Evolutionary conservation across 345 rosid genomes (phyloP).

Genomic region (Stellera chamaejasme): DNA sequence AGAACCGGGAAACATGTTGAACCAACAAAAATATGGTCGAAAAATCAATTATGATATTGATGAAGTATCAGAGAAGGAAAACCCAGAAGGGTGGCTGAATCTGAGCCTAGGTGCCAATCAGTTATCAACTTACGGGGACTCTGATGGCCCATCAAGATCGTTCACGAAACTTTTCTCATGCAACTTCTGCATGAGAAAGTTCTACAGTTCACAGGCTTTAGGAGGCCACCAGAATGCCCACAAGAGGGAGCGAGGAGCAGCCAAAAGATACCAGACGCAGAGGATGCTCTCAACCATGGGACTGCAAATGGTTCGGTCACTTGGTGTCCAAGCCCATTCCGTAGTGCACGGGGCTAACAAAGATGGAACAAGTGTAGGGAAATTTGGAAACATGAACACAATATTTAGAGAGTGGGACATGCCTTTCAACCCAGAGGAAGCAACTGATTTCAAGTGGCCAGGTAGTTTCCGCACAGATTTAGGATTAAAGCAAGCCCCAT

Average conservation of each 20-base stretch:
- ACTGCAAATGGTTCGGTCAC: slow-evolving; percentile 40
- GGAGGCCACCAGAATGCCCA: slow-evolving; percentile 89
- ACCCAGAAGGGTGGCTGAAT: slow-evolving; percentile 52
- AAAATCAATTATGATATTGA: slow-evolving; percentile 11
- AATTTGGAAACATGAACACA: slow-evolving; percentile 30
- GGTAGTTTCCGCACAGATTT: slow-evolving; percentile 64
- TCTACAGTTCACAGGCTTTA: slow-evolving; percentile 66
- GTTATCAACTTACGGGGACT: slow-evolving; percentile 29
- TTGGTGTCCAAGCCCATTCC: slow-evolving; percentile 48
- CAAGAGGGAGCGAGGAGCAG: slow-evolving; percentile 68
- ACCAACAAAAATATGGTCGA: slow-evolving; percentile 12
- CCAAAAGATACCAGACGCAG: slow-evolving; percentile 53
- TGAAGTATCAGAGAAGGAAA: slow-evolving; percentile 18
- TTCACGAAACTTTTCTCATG: slow-evolving; percentile 51
- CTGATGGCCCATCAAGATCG: slow-evolving; percentile 26
- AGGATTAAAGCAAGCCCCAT: slow-evolving; percentile 22
- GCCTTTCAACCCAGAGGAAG: slow-evolving; percentile 31
- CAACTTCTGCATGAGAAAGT: slow-evolving; percentile 69
- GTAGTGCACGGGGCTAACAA: slow-evolving; percentile 43
- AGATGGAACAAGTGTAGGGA: slow-evolving; percentile 35
- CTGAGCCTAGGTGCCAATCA: slow-evolving; percentile 45
- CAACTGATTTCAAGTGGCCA: slow-evolving; percentile 54
- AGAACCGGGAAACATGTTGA: slow-evolving; percentile 22
- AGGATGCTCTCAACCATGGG: slow-evolving; percentile 46
- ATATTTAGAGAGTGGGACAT: slow-evolving; percentile 28